Evolutionary conservation across 192 early-diverging fungal genomes (phyloP), one percentile per base, ranked within the genome.

Genomic region (Umbelopsis sp.): DNA sequence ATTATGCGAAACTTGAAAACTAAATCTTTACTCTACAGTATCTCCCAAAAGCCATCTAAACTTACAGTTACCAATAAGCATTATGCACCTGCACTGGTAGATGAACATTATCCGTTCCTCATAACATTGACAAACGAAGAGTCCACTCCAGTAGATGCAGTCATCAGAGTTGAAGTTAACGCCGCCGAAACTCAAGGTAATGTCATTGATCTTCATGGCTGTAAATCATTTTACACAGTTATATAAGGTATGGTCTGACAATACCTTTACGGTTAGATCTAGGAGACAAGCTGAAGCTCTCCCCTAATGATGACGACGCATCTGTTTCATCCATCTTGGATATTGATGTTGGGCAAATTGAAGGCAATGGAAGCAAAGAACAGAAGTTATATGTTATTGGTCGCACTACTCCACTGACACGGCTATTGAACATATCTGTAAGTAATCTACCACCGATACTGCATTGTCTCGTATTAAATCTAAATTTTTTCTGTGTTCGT

Each of bases 61-160:
- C 65, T 94, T 0, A 77, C 81, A 43, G 80, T 94, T 34, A 66
- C 74, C 34, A 71, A 85, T 2, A 70, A 76, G 1, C 86, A 92
- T 66, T 69, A 69, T 24, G 76, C 91, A 2, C 91, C 91, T 20
- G 88, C 88, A 1, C 74, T 89, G n/a, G 67, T 94, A 65, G 89
- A 94, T 65, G 91, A 93, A 68, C 74, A 83, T 17, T 90, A 88
- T 69, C 83, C 82, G 17, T 71, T 94, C 14, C 73, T 75, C 32
- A 73, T 94, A n/a, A 84, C 76, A n/a, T 69, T 93, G 3, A 77
- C 76, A 17, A 94, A 92, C 73, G 80, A 86, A 11, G 92, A 94
- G 70, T 24, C 51, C 1, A 84, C 88, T 25, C 71, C 85, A 10
- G 79, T 94, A 12, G 75, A 88, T 45, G 90, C 83, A 16, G 79